A percentile compares a stretch with the other conserved stretches of the same genome.
Conservation (phyloP, 2,329 filamentous ascomycete species). For the Penicillium sp. region DNA sequence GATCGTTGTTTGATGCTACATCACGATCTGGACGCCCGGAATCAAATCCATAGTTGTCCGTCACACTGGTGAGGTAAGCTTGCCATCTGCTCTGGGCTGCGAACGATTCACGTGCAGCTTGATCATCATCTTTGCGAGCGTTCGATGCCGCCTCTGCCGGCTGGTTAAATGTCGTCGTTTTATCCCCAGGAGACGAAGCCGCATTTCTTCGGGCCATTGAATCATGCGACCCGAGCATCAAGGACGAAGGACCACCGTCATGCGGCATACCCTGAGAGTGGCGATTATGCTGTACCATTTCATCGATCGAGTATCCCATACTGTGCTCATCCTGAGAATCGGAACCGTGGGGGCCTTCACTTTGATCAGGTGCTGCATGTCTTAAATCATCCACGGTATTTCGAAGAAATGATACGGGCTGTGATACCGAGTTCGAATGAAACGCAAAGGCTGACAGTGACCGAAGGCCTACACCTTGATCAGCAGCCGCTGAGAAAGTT, state of each 20-base stretch:
- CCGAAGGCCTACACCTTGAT: conserved; percentile 25
- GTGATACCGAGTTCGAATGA: conserved; percentile 31
- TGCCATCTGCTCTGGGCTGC: conserved; percentile 32
- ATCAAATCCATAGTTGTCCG: conserved; percentile 66
- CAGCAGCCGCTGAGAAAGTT: conserved; percentile 22
- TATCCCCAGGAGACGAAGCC: conserved; percentile 2
- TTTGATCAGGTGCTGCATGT: conserved; percentile 28
- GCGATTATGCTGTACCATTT: background rate
- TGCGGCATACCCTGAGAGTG: background rate
- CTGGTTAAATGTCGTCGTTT: background rate
- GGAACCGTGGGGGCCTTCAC: background rate
- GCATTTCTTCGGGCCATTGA: background rate
- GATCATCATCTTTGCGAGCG: conserved; percentile 6
- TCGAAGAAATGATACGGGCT: conserved; percentile 38
- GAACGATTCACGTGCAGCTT: conserved; percentile 9
- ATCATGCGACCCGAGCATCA: conserved; percentile 10
- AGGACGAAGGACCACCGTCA: background rate
- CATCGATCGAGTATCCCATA: conserved; percentile 1
- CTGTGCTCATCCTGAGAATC: conserved; percentile 6
- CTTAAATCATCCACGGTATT: conserved; percentile 34
- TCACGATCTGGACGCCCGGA: conserved; percentile 69
- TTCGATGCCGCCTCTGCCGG: background rate
- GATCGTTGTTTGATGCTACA: conserved; percentile 69
- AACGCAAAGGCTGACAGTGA: conserved; percentile 32
- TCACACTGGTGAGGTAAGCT: conserved; percentile 33